Conservation (phyloP, 306 rosid genomes). For the Lathyrus tuberosus region DNA sequence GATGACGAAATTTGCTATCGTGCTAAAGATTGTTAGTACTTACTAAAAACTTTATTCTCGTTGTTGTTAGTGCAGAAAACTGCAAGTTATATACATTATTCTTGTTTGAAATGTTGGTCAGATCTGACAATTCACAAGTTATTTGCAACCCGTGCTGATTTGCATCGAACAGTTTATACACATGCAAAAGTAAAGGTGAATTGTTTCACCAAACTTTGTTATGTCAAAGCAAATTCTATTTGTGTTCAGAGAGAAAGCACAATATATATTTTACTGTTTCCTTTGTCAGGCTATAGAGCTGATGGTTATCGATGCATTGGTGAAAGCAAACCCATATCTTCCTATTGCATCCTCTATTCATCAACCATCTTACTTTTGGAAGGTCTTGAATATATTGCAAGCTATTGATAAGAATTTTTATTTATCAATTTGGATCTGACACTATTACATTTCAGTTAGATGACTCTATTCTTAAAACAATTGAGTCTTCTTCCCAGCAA, state of each 20-base stretch:
- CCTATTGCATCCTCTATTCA: conserved; percentile 58
- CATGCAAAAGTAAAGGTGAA: conserved; percentile 91
- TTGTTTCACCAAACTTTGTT: conserved; percentile 19
- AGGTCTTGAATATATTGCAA: conserved; percentile 55
- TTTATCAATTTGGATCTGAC: conserved; percentile 20
- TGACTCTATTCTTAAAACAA: conserved; percentile 67
- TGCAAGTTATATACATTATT: conserved; percentile 31
- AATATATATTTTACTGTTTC: conserved; percentile 7
- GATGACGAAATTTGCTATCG: conserved; percentile 81
- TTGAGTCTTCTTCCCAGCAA: conserved; percentile 56
- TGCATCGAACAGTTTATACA: conserved; percentile 83
- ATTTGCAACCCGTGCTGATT: conserved; percentile 85
- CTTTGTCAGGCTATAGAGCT: conserved; percentile 79
- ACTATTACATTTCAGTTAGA: conserved; percentile 64
- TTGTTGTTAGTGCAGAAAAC: conserved; percentile 36
- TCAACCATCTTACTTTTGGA: conserved; percentile 82
- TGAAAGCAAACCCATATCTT: conserved; percentile 67
- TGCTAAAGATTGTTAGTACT: conserved; percentile 74
- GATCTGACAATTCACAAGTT: conserved; percentile 83
- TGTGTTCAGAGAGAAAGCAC: conserved; percentile 13
- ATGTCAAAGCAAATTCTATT: not conserved
- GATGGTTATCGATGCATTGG: conserved; percentile 75
- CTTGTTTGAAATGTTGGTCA: conserved; percentile 51
- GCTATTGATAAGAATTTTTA: conserved; percentile 23
- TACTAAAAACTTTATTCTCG: conserved; percentile 30